Percentiles rank a stretch among this genome's conserved stretches.
phyloP scores from a whole-genome alignment of 805 yeast genomes.

The Candida alai region DNA sequence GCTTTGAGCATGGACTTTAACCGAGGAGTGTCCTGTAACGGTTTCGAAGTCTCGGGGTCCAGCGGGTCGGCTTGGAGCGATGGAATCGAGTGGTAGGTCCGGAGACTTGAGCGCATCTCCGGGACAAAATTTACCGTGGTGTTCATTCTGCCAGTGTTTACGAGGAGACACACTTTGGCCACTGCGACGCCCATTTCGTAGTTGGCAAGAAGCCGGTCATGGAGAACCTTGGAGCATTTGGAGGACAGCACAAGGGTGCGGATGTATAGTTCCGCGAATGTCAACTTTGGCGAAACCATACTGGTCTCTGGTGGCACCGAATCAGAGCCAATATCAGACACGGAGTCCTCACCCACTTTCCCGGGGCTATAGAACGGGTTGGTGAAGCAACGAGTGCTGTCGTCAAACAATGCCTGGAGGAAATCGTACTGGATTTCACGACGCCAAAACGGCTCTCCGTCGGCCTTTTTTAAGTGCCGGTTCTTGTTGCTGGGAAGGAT shows the following conservation, averaged over 20 bases:
- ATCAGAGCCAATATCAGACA: slow-evolving; percentile 29
- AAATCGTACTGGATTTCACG: slow-evolving; percentile 84
- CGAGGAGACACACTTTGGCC: slow-evolving; percentile 78
- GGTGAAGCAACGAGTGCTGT: slow-evolving; percentile 62
- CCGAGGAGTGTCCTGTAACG: slow-evolving; percentile 92
- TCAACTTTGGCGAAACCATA: slow-evolving; percentile 55
- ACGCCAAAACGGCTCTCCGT: slow-evolving; percentile 91
- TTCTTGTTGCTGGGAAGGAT: not conserved
- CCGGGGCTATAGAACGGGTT: no score
- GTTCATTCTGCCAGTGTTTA: slow-evolving; percentile 89
- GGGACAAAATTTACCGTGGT: slow-evolving; percentile 93
- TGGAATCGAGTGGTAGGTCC: slow-evolving; percentile 94
- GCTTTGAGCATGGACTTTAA: slow-evolving; percentile 86
- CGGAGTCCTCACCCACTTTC: slow-evolving; percentile 40
- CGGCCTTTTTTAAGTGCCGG: slow-evolving; percentile 63
- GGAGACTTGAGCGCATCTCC: slow-evolving; percentile 88
- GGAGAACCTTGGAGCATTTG: slow-evolving; percentile 77
- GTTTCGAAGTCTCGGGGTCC: slow-evolving; percentile 57
- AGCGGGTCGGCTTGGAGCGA: slow-evolving; percentile 71
- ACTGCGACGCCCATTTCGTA: slow-evolving; percentile 63
- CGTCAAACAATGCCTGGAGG: slow-evolving; percentile 58
- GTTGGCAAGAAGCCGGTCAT: slow-evolving; percentile 68
- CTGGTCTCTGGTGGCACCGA: no score
- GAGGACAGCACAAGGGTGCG: slow-evolving; percentile 77
- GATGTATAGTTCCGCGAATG: slow-evolving; percentile 82